A percentile compares a stretch with the other conserved stretches of the same genome.
phyloP scores from a whole-genome alignment of 257 asterid species.

The Petunia axillaris region DNA sequence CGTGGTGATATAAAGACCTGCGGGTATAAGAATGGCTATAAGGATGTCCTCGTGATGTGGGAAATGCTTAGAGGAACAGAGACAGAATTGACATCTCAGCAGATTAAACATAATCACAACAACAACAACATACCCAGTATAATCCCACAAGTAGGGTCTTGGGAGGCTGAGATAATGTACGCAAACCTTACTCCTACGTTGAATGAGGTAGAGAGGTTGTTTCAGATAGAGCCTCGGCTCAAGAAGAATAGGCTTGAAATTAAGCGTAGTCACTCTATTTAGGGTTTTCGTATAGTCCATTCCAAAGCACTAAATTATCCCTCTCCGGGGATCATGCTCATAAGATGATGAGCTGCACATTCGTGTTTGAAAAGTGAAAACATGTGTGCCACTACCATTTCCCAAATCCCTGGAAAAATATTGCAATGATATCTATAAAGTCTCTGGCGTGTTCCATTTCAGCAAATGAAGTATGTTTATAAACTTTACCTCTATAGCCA shows the following conservation, averaged over 20 bases:
- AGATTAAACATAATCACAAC: conserved; percentile 46
- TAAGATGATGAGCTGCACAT: conserved; percentile 23
- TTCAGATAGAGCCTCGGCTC: too few relatives aligned
- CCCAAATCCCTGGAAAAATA: background rate
- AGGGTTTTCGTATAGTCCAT: conserved; percentile 51
- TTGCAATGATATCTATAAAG: background rate
- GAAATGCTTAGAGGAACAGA: conserved; percentile 78
- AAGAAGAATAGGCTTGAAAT: too few relatives aligned
- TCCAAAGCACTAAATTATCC: conserved; percentile 35
- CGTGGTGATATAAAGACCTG: conserved; percentile 88
- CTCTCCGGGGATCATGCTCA: conserved; percentile 43
- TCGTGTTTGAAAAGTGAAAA: conserved; percentile 8
- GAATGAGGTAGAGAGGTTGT: too few relatives aligned
- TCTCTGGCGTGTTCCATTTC: conserved; percentile 8
- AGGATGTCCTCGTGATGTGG: conserved; percentile 95
- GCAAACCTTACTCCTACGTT: too few relatives aligned
- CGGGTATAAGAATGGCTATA: conserved; percentile 51
- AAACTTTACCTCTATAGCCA: conserved; percentile 21
- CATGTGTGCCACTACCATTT: background rate
- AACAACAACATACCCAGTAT: too few relatives aligned
- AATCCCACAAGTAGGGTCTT: too few relatives aligned
- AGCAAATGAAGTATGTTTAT: conserved; percentile 13
- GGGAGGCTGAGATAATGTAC: too few relatives aligned
- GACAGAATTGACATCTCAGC: conserved; percentile 47
- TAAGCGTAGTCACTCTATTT: conserved; percentile 32